A percentile compares a stretch with the other conserved stretches of the same genome.
Conservation (phyloP, 2,329 filamentous ascomycete genomes). For the Bipolaris bicolor region DNA sequence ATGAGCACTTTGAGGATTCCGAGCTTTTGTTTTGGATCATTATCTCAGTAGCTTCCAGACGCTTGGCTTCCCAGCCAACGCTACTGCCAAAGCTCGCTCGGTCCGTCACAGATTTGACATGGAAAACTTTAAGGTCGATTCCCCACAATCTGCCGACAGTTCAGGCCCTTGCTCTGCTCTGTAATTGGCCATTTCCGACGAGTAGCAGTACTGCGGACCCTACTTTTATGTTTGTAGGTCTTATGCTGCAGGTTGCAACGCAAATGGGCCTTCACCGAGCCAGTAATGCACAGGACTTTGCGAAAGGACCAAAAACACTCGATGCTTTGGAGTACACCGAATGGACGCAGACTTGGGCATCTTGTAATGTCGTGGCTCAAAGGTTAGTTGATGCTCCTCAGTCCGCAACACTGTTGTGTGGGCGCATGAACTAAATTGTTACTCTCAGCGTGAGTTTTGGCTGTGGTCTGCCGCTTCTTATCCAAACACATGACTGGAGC, state of each 20-base stretch:
- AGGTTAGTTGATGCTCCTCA: not conserved
- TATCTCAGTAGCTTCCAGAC: not conserved
- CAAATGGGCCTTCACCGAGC: not conserved
- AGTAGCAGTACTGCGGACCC: not conserved
- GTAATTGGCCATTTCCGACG: not conserved
- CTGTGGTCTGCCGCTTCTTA: not conserved
- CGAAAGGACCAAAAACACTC: not conserved
- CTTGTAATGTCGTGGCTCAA: not conserved
- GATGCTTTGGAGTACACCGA: not conserved
- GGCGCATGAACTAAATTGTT: not conserved
- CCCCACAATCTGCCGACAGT: not conserved
- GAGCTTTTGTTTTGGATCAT: not conserved
- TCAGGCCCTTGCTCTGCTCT: not conserved
- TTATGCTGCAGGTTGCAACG: not conserved
- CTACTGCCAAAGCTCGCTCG: not conserved
- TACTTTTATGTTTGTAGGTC: not conserved
- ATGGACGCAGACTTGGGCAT: not conserved
- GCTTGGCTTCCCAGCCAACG: not conserved
- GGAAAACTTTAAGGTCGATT: not conserved
- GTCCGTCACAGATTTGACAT: not conserved
- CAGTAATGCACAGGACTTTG: not conserved
- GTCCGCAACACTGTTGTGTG: not conserved
- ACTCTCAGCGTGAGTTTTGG: not conserved
- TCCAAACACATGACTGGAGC: not conserved
- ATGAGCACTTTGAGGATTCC: not conserved